Base-by-base conservation (phyloP, 768 basidiomycete genomes). In the Tricholoma saponaceum region DNA sequence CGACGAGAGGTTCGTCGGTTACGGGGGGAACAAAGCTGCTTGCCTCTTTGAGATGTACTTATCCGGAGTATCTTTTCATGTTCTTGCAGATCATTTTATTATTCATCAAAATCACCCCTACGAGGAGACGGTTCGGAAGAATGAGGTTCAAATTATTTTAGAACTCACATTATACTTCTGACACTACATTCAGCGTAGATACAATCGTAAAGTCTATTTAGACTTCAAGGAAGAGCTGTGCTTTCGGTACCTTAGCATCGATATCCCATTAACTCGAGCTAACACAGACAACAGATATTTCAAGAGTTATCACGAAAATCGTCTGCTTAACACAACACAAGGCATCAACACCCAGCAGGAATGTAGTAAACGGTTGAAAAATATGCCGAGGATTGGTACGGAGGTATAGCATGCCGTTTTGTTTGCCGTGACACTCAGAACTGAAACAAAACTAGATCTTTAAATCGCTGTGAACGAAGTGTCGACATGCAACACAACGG, bases 11-110 rank as follows among this genome's bases (percentile, higher is more conserved):
- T 95, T 95, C 66, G 80, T 93, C 47, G 93, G 93, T 1, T 95
- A 95, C 68, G 93, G 93, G 4, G 91, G 86, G 1, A 95, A 95
- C 76, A 95, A 95, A 70, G 93, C 93, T 1, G 92, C 94, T 9
- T 95, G 93, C 67, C 78, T 94, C 35, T 94, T 89, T 67, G 93
- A 93, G 69, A 90, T 95, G 83, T 92, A 92, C 72, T 75, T 95
- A 6, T 86, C 90, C 12, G 93, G 93, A 2, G 81, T 93, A 37
- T 85, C 85, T 22, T 94, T 85, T 71, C 91, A 87, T 67, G 90
- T 95, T 25, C 80, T 95, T 12, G 76, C 87, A 10, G 91, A 95
- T 69, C 91, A 95, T 70, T 95, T 95, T 65, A 76, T 95, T 59
- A 84, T 94, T 51, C 93, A 95, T 69, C 92, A 93, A 74, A 90